These are phyloP conservation scores for Trifolium subterraneum DNA, from an alignment of 306 rosid genomes.

Conservation along the genomic window DNA sequence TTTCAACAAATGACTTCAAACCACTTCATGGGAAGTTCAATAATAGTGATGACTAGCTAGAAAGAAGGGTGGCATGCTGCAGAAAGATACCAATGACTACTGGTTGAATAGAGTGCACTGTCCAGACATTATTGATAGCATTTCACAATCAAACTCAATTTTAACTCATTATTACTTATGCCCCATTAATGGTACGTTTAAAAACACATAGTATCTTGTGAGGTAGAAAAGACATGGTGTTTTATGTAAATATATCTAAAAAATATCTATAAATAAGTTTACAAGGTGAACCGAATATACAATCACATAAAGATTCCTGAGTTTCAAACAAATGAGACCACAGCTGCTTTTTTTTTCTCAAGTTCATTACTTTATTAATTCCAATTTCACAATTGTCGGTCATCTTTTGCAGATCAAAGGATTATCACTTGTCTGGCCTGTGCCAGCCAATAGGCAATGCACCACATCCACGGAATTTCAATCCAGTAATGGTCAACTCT, in stretches of 20 bases:
- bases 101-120: too few species aligned
- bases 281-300: conserved; percentile 52
- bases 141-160: conserved; percentile 25
- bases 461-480: conserved; percentile 48
- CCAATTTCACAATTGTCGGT: conserved; percentile 44
- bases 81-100: too few species aligned
- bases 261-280: conserved; percentile 48
- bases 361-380: conserved; percentile 56
- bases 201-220: conserved; percentile 24
- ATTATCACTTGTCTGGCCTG: conserved; percentile 51
- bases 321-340: conserved; percentile 42
- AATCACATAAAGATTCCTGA: conserved; percentile 46
- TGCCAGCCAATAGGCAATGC: conserved; percentile 42
- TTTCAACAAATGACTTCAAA: too few species aligned
- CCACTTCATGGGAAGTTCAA: too few species aligned
- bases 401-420: conserved; percentile 47
- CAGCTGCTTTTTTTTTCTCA: conserved; percentile 32
- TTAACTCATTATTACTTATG: neutral
- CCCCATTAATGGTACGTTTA: neutral
- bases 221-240: conserved; percentile 24
- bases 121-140: conserved; percentile 1
- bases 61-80: too few species aligned
- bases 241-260: conserved; percentile 35
- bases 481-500: conserved; percentile 44
- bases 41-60: too few species aligned